Conservation (phyloP, 352 stramenopile species). For the Pythium vanterpoolii region DNA sequence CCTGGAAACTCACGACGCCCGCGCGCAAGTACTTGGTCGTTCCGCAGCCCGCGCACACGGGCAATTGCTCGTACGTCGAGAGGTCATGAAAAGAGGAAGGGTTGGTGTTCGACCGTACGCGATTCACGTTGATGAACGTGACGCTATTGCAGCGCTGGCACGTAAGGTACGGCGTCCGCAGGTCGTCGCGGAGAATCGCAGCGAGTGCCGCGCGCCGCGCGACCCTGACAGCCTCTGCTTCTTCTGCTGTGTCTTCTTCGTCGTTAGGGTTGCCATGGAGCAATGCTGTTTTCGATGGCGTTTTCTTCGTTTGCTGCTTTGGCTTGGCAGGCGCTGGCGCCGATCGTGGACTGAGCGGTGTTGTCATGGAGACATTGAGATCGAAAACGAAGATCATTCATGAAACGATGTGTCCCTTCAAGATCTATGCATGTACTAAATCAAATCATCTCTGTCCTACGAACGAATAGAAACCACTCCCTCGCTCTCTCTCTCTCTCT, state of each 20-base stretch:
- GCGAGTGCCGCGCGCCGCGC: constrained; percentile 10
- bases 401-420: constrained; percentile 11
- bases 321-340: too few species aligned
- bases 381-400: background rate
- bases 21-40: constrained; percentile 67
- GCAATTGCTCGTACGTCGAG: constrained; percentile 49
- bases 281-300: background rate
- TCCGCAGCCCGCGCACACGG: constrained; percentile 56
- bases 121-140: constrained; percentile 64
- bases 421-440: background rate
- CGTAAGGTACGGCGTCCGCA: constrained; percentile 72
- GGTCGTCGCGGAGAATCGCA: constrained; percentile 15
- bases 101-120: constrained; percentile 32
- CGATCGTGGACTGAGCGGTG: background rate
- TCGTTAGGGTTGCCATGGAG: background rate
- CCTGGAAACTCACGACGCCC: constrained; percentile 71
- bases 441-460: background rate
- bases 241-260: constrained; percentile 1
- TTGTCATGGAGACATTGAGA: background rate
- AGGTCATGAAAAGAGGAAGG: too few species aligned
- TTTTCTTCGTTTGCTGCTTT: constrained; percentile 6
- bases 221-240: constrained; percentile 12
- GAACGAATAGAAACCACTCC: background rate
- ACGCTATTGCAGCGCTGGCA: constrained; percentile 78
- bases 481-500: background rate